Conservation (phyloP, 148 eudicot species). For the Heliamphora exappendiculata region DNA sequence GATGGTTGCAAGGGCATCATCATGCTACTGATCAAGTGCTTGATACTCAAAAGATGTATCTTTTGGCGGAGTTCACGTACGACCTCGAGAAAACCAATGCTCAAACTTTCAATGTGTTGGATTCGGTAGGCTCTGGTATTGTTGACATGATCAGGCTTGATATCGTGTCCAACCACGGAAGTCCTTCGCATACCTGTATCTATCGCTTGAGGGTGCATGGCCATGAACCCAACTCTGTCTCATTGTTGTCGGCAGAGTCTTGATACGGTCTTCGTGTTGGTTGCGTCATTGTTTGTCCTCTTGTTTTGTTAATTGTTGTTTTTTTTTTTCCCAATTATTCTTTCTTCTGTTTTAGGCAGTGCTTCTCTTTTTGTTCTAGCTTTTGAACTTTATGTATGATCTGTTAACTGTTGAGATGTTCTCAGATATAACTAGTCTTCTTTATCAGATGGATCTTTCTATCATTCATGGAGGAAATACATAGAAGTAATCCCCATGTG, state of each 20-base stretch:
- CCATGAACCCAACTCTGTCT: slow-evolving; percentile 42
- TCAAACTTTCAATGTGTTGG: slow-evolving; percentile 59
- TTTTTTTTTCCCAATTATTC: slow-evolving; percentile 1
- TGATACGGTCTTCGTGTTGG: slow-evolving; percentile 8
- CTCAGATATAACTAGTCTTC: too few relatives aligned
- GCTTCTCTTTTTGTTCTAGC: background rate
- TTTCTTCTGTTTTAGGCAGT: background rate
- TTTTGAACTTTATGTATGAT: background rate
- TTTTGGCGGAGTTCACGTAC: slow-evolving; percentile 69
- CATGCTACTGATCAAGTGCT: slow-evolving; percentile 8
- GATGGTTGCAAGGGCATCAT: slow-evolving; percentile 51
- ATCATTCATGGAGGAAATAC: too few relatives aligned
- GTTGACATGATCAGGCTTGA: slow-evolving; percentile 66
- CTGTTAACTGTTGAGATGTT: background rate
- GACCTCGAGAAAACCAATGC: slow-evolving; percentile 88
- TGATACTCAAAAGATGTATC: slow-evolving; percentile 34
- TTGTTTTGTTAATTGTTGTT: background rate
- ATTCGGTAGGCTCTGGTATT: slow-evolving; percentile 31
- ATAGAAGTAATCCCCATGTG: too few relatives aligned
- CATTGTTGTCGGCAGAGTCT: slow-evolving; percentile 24
- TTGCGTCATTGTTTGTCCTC: background rate
- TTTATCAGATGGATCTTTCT: too few relatives aligned
- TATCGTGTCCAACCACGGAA: slow-evolving; percentile 74
- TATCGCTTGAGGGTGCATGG: slow-evolving; percentile 92
- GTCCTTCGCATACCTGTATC: slow-evolving; percentile 67